Percentiles rank a stretch among this genome's conserved stretches.
Evolutionary conservation across 768 basidiomycete species (phyloP).

Genomic region (Tulasnella sp.): DNA sequence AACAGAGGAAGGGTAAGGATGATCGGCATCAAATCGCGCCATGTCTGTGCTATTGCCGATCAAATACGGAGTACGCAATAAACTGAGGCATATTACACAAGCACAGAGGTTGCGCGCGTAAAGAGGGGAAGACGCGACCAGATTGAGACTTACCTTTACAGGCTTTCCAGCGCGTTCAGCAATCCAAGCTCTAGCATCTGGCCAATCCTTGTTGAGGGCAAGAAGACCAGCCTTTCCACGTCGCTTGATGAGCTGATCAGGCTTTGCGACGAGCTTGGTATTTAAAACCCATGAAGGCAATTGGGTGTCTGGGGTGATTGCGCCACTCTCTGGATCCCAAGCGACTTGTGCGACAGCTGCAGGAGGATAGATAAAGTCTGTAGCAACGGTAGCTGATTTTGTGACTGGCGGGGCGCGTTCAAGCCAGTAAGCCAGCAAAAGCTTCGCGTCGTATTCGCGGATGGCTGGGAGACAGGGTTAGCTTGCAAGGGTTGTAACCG

Average conservation of each 20-base stretch:
- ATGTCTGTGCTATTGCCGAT: too few species aligned
- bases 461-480: slow-evolving; percentile 54
- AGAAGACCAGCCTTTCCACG: slow-evolving; percentile 96
- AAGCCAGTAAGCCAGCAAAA: slow-evolving; percentile 94
- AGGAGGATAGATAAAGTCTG: slow-evolving; percentile 49
- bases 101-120: neutral
- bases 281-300: slow-evolving; percentile 73
- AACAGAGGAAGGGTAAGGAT: neutral
- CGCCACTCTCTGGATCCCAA: slow-evolving; percentile 60
- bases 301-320: slow-evolving; percentile 44
- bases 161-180: slow-evolving; percentile 79
- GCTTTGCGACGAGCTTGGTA: slow-evolving; percentile 86
- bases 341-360: slow-evolving; percentile 71
- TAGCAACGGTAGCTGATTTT: slow-evolving; percentile 39
- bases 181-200: slow-evolving; percentile 81
- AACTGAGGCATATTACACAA: too few species aligned
- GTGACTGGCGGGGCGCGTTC: slow-evolving; percentile 74
- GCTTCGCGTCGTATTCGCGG: slow-evolving; percentile 98
- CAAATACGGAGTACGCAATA: too few species aligned
- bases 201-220: slow-evolving; percentile 85
- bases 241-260: slow-evolving; percentile 98
- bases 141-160: slow-evolving; percentile 54
- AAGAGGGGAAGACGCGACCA: slow-evolving; percentile 1
- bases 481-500: neutral
- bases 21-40: too few species aligned